phyloP scores from a whole-genome alignment of 2,329 filamentous ascomycete genomes.

The Penicillium aurantiogriseum region DNA sequence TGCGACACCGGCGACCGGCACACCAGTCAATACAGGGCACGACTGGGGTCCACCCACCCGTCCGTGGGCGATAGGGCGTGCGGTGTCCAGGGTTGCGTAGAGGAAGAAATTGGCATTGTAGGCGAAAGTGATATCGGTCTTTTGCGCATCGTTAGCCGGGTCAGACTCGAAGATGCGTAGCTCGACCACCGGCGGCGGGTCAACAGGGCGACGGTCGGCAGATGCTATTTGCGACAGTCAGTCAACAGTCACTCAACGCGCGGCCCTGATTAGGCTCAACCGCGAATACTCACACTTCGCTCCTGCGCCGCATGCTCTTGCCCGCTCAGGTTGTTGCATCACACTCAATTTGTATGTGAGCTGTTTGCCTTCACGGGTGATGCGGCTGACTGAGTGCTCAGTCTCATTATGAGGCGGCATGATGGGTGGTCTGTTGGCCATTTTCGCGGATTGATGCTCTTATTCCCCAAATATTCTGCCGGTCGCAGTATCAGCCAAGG shows the following conservation, averaged over 20 bases:
- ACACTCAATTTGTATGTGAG: constrained; percentile 82
- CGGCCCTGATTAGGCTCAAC: neutral
- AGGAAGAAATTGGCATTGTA: constrained; percentile 99
- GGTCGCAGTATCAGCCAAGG: constrained; percentile 14
- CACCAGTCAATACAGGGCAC: constrained; percentile 83
- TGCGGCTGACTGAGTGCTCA: constrained; percentile 52
- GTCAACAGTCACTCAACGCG: neutral
- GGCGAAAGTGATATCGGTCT: constrained; percentile 75
- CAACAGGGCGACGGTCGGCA: constrained; percentile 85
- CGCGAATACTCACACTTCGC: constrained; percentile 72
- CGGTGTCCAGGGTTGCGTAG: constrained; percentile 85
- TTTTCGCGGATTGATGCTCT: constrained; percentile 26
- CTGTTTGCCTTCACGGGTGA: constrained; percentile 71
- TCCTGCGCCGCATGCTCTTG: constrained; percentile 90
- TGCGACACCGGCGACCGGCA: constrained; percentile 91
- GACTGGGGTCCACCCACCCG: constrained; percentile 69
- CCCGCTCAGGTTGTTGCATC: constrained; percentile 90
- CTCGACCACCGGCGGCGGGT: constrained; percentile 92
- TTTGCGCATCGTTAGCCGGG: constrained; percentile 54
- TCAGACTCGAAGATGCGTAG: constrained; percentile 75
- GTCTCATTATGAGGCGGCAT: constrained; percentile 55
- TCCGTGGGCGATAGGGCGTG: constrained; percentile 77
- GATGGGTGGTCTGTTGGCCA: constrained; percentile 41
- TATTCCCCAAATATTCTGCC: constrained; percentile 5
- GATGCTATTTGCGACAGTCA: constrained; percentile 55